Conservation (phyloP, 305 asterid genomes). For the Euphrasia arctica region DNA sequence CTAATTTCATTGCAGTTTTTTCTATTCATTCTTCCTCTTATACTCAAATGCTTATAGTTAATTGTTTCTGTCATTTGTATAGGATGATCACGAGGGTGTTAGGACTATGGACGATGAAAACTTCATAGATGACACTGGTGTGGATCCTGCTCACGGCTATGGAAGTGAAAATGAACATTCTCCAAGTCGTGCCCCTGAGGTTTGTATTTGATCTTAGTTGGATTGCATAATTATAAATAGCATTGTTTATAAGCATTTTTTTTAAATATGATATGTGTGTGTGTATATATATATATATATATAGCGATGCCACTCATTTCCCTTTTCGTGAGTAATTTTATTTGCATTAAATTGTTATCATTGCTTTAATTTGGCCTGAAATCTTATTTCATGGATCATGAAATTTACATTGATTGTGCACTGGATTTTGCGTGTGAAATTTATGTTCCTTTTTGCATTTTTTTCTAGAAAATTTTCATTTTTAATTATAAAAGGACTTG, state of each 20-base stretch:
- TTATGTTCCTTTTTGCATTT: neutral
- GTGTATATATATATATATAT: neutral
- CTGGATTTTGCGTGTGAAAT: neutral
- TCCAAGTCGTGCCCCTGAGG: constrained; percentile 85
- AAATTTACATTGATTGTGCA: neutral
- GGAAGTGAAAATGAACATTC: constrained; percentile 68
- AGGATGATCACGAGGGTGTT: constrained; percentile 80
- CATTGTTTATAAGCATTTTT: neutral
- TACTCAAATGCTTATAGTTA: constrained; percentile 2
- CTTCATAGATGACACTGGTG: constrained; percentile 90
- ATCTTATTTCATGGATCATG: neutral
- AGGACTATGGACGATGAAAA: constrained; percentile 79
- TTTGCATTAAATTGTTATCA: neutral
- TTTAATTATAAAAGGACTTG: neutral
- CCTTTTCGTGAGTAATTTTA: neutral
- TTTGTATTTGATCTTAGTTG: constrained; percentile 32
- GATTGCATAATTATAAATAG: constrained; percentile 14
- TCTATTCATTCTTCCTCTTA: neutral
- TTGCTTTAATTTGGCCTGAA: neutral
- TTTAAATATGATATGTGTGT: no score
- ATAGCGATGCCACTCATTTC: neutral
- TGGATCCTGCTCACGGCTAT: constrained; percentile 78
- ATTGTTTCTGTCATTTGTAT: constrained; percentile 22
- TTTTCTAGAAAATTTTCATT: neutral
- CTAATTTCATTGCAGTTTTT: neutral